Evolutionary conservation across 2,329 filamentous ascomycete species (phyloP), one percentile per base, ranked within the genome.

Genomic region (Chalara sp.): DNA sequence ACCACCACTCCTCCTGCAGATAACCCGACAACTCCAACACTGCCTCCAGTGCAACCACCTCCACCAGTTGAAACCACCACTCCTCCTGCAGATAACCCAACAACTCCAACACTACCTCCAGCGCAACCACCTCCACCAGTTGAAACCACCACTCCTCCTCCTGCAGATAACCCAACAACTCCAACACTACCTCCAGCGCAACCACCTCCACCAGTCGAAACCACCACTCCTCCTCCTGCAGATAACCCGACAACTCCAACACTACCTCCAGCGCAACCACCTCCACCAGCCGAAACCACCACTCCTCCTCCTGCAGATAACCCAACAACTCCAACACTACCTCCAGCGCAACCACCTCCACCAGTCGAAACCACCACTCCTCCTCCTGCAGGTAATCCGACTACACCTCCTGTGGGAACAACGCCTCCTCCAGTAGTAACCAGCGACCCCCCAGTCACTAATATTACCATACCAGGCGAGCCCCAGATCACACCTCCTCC

Each of bases 401-500:
- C 40, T 28, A 43, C 40, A 8, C 40, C 40, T 12, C 21, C 21
- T 8, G 7, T 13, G 7, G 40, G 40, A 13, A 12, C 40, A 8
- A 12, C 40, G 21, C 11, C 10, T n/a, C 8, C 35, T 37, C 42
- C 6, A 13, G 21, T 21, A 21, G 21, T 21, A 21, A 21, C 21
- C 21, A 21, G 21, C 21, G 11, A 44, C 11, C 42, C 42, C n/a
- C 42, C 42, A 29, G 42, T 44, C n/a, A 30, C 33, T n/a, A 32
- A n/a, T 21, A 41, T 28, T 29, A 42, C 46, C n/a, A 44, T 44
- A 13, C 49, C 53, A 4, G 39, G 48, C 3, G 40, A 47, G 6
- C 51, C 50, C 11, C 35, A 43, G 32, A 51, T 45, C 32, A n/a
- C 43, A 2, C 48, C 51, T 31, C 48, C 55, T 21, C 56, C 58